Conservation (phyloP, 768 basidiomycete genomes). For the Tricholoma flavovirens region DNA sequence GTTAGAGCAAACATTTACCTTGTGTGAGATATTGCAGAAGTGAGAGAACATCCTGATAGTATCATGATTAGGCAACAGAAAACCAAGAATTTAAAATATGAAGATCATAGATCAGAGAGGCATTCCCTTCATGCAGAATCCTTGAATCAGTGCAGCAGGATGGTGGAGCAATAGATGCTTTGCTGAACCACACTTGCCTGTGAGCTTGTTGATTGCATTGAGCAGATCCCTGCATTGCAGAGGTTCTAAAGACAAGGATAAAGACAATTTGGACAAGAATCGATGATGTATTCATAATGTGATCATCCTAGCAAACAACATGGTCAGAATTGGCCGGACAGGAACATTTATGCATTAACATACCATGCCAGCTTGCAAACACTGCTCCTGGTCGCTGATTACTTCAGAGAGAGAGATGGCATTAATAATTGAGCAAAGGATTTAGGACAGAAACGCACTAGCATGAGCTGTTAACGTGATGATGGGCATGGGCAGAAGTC, state of each 20-base stretch:
- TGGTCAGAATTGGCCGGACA: background rate
- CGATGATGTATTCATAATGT: slow-evolving; percentile 66
- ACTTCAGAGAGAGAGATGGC: slow-evolving; percentile 36
- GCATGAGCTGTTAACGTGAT: slow-evolving; percentile 97
- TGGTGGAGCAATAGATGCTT: slow-evolving; percentile 27
- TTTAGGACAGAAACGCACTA: slow-evolving; percentile 50
- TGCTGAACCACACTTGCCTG: slow-evolving; percentile 50
- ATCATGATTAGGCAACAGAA: too few species aligned
- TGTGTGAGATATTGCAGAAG: too few species aligned
- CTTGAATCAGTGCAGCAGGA: background rate
- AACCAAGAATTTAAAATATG: too few species aligned
- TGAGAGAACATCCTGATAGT: too few species aligned
- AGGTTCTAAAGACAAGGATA: slow-evolving; percentile 47
- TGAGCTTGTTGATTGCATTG: slow-evolving; percentile 78
- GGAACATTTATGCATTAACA: slow-evolving; percentile 5
- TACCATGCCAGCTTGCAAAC: slow-evolving; percentile 45
- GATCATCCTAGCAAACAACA: slow-evolving; percentile 45
- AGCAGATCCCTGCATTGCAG: slow-evolving; percentile 71
- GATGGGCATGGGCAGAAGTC: slow-evolving; percentile 76
- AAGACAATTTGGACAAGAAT: background rate
- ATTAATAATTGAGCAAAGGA: background rate
- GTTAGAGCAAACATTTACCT: too few species aligned
- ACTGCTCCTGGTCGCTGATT: slow-evolving; percentile 66
- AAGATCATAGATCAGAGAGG: background rate
- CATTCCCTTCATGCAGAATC: background rate